A percentile compares a stretch with the other conserved stretches of the same genome.
These are phyloP conservation scores for Rhododendron molle DNA, from an alignment of 148 eudicot species.

Conservation along the genomic window DNA sequence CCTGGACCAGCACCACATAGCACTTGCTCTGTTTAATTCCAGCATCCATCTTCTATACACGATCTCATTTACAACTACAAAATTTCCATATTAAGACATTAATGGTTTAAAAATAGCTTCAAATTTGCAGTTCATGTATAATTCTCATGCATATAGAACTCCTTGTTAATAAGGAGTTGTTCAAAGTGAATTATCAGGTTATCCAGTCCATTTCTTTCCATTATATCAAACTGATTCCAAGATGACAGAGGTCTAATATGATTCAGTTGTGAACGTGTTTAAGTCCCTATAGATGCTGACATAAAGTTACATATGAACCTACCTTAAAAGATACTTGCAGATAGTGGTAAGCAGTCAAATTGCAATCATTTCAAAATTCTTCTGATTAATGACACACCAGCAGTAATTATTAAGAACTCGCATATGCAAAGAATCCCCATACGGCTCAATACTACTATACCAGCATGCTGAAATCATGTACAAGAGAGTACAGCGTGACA, in stretches of 20 bases:
- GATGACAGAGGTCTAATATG: neutral
- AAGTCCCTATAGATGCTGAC: neutral
- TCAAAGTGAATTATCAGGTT: neutral
- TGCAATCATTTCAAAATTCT: neutral
- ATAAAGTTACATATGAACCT: neutral
- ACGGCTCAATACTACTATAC: neutral
- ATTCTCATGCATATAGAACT: neutral
- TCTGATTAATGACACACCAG: neutral
- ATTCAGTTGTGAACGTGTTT: neutral
- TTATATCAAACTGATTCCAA: neutral
- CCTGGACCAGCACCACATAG: neutral
- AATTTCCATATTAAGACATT: neutral
- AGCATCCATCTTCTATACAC: neutral
- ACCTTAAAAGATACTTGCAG: neutral
- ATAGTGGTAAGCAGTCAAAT: neutral
- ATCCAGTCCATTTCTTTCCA: neutral
- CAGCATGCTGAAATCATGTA: neutral
- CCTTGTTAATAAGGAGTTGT: neutral
- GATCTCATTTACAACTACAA: neutral
- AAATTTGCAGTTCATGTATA: neutral
- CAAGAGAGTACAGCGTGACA: neutral
- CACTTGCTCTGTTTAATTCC: neutral
- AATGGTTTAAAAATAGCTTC: neutral
- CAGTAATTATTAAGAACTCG: neutral
- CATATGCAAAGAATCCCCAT: neutral